A percentile compares a stretch with the other conserved stretches of the same genome.
Conservation (phyloP, 2,329 filamentous ascomycete species). For the Aureobasidium sp. region DNA sequence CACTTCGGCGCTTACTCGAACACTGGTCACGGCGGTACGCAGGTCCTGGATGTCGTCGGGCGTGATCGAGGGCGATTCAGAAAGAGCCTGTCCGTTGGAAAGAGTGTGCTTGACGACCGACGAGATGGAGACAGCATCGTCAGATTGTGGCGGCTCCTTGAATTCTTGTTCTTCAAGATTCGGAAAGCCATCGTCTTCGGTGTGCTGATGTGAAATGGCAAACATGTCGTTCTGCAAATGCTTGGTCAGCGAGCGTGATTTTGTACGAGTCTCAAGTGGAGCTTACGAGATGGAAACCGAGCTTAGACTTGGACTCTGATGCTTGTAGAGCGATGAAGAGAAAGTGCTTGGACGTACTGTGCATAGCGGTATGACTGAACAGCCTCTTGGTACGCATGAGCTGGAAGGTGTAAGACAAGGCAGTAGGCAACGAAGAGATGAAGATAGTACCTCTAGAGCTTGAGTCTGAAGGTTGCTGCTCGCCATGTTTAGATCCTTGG, state of each 20-base stretch:
- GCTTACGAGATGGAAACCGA: constrained; percentile 36
- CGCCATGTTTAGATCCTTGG: constrained; percentile 69
- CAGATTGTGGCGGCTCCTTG: neutral
- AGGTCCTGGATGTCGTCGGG: constrained; percentile 34
- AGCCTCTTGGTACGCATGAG: constrained; percentile 74
- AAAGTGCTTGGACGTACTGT: constrained; percentile 69
- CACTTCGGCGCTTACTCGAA: constrained; percentile 68
- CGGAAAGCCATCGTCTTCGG: constrained; percentile 61
- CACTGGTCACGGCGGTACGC: constrained; percentile 49
- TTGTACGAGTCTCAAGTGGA: neutral
- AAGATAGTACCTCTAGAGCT: constrained; percentile 43
- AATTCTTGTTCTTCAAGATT: constrained; percentile 57
- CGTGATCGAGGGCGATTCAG: constrained; percentile 22
- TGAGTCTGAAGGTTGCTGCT: constrained; percentile 77
- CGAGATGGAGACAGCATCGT: constrained; percentile 25
- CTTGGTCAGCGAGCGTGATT: neutral
- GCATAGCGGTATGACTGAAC: constrained; percentile 66
- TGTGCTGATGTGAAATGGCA: constrained; percentile 81
- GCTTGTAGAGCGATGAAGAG: constrained; percentile 70
- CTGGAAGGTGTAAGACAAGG: constrained; percentile 33
- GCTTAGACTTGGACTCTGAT: constrained; percentile 28
- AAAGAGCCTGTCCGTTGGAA: constrained; percentile 31
- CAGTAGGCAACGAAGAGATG: constrained; percentile 25
- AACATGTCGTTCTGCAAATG: constrained; percentile 62
- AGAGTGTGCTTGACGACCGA: constrained; percentile 28